These are phyloP conservation scores for Diaporthe capsici DNA, from an alignment of 2,329 filamentous ascomycete species.

Conservation along the genomic window DNA sequence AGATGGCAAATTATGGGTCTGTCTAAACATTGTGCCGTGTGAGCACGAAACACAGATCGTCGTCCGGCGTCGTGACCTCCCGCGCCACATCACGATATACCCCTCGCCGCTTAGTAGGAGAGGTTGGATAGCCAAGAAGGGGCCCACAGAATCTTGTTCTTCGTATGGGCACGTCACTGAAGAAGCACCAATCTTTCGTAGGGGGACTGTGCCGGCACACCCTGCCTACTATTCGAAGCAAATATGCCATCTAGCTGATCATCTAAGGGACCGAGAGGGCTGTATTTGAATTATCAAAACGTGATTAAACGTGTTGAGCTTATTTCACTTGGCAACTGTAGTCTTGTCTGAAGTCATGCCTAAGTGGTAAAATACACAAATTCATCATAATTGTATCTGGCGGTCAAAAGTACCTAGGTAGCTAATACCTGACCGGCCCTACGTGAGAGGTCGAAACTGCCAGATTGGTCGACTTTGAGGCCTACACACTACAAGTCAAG, in stretches of 20 bases:
- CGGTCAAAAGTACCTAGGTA: not conserved
- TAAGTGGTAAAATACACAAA: not conserved
- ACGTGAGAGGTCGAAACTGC: not conserved
- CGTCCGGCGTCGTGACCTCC: not conserved
- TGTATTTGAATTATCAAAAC: not conserved
- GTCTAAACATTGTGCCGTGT: not conserved
- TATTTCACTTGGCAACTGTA: not conserved
- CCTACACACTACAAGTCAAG: not conserved
- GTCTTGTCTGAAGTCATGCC: too few relatives aligned
- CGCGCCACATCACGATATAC: not conserved
- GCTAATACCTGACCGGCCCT: not conserved
- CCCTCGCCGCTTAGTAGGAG: not conserved
- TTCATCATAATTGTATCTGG: not conserved
- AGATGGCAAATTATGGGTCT: not conserved
- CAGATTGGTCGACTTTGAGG: not conserved
- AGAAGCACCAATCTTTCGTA: not conserved
- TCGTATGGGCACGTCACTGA: not conserved
- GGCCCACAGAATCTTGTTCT: not conserved
- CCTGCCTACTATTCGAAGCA: not conserved
- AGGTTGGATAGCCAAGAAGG: too few relatives aligned
- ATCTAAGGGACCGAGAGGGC: not conserved
- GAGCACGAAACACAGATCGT: constrained; percentile 6
- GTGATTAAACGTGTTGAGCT: not conserved
- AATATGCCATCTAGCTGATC: not conserved
- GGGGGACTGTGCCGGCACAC: not conserved